Percentiles rank a stretch among this genome's conserved stretches.
Conservation (phyloP, 1,284 basidiomycete genomes). For the Gomphus bonarii region DNA sequence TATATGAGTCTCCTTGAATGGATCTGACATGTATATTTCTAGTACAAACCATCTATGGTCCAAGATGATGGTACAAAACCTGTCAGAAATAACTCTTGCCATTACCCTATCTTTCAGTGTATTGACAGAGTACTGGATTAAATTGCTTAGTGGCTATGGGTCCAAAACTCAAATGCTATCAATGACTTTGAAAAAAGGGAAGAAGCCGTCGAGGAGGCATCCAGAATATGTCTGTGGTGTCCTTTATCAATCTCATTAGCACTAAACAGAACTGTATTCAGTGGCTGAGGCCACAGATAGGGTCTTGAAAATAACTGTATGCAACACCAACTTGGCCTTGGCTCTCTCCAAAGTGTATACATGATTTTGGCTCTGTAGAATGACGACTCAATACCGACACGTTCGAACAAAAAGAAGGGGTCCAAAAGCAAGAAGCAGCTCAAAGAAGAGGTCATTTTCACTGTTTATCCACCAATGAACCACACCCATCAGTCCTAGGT, state of each 20-base stretch:
- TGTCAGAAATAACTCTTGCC: conserved; percentile 26
- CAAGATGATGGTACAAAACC: conserved; percentile 65
- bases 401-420: conserved; percentile 61
- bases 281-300: conserved; percentile 47
- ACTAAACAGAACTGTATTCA: conserved; percentile 18
- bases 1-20: neutral
- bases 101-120: neutral
- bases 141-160: conserved; percentile 57
- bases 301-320: conserved; percentile 50
- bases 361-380: conserved; percentile 31
- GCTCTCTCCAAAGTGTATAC: neutral
- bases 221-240: conserved; percentile 31
- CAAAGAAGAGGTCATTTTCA: conserved; percentile 44
- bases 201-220: conserved; percentile 38
- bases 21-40: neutral
- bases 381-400: conserved; percentile 50
- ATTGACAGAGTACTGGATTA: neutral
- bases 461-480: neutral
- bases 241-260: neutral
- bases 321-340: neutral
- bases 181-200: conserved; percentile 19
- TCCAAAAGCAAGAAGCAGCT: conserved; percentile 63
- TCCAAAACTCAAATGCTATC: conserved; percentile 25
- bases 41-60: conserved; percentile 68
- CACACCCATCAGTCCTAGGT: conserved; percentile 26